Evolutionary conservation across 495 filamentous ascomycete genomes (phyloP).

Genomic region (Clavariopsis aquatica): DNA sequence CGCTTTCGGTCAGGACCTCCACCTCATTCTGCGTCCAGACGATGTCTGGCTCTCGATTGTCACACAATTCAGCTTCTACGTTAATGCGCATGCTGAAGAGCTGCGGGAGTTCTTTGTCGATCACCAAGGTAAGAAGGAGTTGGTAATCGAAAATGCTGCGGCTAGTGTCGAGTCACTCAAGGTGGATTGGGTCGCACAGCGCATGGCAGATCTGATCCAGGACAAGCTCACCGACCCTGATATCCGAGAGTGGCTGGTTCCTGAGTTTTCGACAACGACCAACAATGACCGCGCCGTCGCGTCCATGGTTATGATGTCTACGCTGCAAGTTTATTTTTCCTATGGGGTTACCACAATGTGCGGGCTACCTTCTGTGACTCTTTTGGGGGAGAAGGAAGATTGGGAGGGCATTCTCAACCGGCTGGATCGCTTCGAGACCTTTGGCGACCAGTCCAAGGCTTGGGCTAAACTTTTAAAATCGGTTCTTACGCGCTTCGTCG

Average conservation of each 20-base stretch:
- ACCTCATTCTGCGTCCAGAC: slow-evolving; percentile 47
- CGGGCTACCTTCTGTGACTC: slow-evolving; percentile 54
- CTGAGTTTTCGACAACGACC: slow-evolving; percentile 49
- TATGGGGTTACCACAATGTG: slow-evolving; percentile 42
- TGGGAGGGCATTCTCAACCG: slow-evolving; percentile 45
- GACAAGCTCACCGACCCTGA: slow-evolving; percentile 45
- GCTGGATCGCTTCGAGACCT: slow-evolving; percentile 45
- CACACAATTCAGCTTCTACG: slow-evolving; percentile 36
- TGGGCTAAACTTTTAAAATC: slow-evolving; percentile 15
- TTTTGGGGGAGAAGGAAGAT: slow-evolving; percentile 50
- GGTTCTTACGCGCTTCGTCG: slow-evolving; percentile 29
- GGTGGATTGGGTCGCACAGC: slow-evolving; percentile 11
- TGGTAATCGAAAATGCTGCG: slow-evolving; percentile 3
- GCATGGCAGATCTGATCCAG: slow-evolving; percentile 43
- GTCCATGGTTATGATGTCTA: slow-evolving; percentile 49
- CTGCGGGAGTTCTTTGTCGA: slow-evolving; percentile 44
- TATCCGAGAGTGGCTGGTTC: slow-evolving; percentile 49
- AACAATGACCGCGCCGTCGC: slow-evolving; percentile 43
- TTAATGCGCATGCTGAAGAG: slow-evolving; percentile 47
- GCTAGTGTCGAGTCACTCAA: slow-evolving; percentile 10
- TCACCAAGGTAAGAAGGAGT: slow-evolving; percentile 44
- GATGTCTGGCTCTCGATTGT: slow-evolving; percentile 50
- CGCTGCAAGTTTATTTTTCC: slow-evolving; percentile 48
- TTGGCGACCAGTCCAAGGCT: slow-evolving; percentile 46
- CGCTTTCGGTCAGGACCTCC: slow-evolving; percentile 43